Conservation (phyloP, 169 alveolate species). For the Theileria sp. region DNA sequence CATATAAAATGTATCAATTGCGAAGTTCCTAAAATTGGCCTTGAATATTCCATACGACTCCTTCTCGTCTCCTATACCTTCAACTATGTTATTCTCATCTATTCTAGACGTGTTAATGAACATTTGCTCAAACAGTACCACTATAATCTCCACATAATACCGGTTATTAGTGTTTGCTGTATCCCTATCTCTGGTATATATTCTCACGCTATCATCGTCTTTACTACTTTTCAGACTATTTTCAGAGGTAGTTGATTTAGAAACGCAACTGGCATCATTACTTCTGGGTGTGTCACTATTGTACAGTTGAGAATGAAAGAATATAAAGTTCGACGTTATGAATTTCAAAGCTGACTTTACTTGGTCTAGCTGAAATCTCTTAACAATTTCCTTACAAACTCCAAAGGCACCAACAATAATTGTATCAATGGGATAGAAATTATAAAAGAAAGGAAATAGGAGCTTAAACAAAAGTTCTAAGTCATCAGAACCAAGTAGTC, state of each 20-base stretch:
- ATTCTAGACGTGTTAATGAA: background rate
- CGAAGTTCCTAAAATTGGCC: background rate
- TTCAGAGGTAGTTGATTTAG: background rate
- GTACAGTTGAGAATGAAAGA: background rate
- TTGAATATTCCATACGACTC: background rate
- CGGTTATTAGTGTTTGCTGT: background rate
- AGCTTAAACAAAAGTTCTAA: background rate
- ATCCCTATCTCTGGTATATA: background rate
- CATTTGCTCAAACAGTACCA: background rate
- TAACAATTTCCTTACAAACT: slow-evolving; percentile 10
- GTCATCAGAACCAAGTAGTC: background rate
- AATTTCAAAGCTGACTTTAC: background rate
- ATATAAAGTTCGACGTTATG: background rate
- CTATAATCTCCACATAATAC: background rate
- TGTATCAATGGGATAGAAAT: background rate
- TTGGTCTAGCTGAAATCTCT: background rate
- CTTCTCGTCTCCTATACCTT: background rate
- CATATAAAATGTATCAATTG: background rate
- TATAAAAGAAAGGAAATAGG: background rate
- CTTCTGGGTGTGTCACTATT: background rate
- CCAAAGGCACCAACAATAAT: background rate
- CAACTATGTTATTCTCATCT: background rate
- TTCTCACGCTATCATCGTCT: background rate
- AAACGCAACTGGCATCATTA: background rate
- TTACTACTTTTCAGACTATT: background rate